Percentiles rank a stretch among this genome's conserved stretches.
These are phyloP conservation scores for Rusavskia elegans DNA, from an alignment of 495 filamentous ascomycete genomes.

Conservation along the genomic window DNA sequence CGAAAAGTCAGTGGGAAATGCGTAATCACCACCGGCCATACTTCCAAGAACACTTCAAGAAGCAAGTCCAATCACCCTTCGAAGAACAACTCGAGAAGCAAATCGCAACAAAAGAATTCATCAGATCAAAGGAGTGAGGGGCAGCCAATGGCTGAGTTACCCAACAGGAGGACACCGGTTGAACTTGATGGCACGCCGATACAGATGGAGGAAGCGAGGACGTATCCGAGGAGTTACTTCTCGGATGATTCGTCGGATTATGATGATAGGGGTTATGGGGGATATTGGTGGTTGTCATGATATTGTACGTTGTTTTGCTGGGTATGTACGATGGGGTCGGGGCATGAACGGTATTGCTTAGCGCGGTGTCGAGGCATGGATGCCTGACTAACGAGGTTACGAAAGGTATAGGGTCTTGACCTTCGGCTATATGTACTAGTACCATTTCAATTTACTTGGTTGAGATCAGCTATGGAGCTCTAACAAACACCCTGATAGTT, in stretches of 20 bases:
- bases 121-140: no score
- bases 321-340: not conserved
- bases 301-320: not conserved
- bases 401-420: no score
- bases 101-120: no score
- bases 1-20: not conserved
- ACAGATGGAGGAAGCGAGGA: not conserved
- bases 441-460: no score
- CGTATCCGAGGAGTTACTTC: not conserved
- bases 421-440: no score
- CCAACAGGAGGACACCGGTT: not conserved
- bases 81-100: no score
- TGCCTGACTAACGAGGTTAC: no score
- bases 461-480: no score
- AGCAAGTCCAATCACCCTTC: not conserved
- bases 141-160: no score
- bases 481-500: no score
- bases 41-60: not conserved
- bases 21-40: not conserved
- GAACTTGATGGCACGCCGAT: not conserved
- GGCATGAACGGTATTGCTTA: no score
- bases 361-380: no score
- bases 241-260: not conserved
- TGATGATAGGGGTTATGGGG: not conserved
- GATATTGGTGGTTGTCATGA: not conserved